Evolutionary conservation across 805 yeast species (phyloP).

Genomic region (Jamesozyma lodderae): DNA sequence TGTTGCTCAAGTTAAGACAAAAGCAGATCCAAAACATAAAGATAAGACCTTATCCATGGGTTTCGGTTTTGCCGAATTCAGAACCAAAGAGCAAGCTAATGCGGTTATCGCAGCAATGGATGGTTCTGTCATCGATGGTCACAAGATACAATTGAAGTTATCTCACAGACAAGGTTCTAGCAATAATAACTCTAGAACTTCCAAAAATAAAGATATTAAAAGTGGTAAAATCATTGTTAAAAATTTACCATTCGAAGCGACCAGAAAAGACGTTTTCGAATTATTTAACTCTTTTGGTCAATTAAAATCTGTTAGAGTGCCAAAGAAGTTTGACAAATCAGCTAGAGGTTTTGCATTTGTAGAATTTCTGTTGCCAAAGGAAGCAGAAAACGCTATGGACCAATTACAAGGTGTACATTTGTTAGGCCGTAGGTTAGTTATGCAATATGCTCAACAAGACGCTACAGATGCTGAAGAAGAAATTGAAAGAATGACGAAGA

Average conservation of each 20-base stretch:
- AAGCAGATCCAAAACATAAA: conserved; percentile 71
- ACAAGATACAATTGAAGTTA: conserved; percentile 77
- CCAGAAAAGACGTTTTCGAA: conserved; percentile 86
- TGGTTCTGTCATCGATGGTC: conserved; percentile 78
- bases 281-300: conserved; percentile 92
- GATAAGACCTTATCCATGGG: conserved; percentile 85
- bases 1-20: conserved; percentile 73
- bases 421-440: conserved; percentile 85
- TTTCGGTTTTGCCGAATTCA: conserved; percentile 91
- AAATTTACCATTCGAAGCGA: conserved; percentile 94
- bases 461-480: conserved; percentile 81
- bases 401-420: conserved; percentile 93
- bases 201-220: conserved; percentile 29
- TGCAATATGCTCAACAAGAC: conserved; percentile 84
- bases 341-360: conserved; percentile 98
- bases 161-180: conserved; percentile 62
- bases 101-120: conserved; percentile 66
- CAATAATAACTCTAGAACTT: conserved; percentile 16
- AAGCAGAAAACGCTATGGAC: conserved; percentile 90
- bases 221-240: conserved; percentile 83
- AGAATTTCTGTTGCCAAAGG: conserved; percentile 77
- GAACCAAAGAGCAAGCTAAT: conserved; percentile 66
- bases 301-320: conserved; percentile 88
- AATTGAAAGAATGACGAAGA: conserved; percentile 80
- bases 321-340: conserved; percentile 87